A percentile compares a stretch with the other conserved stretches of the same genome.
Evolutionary conservation across 176 grass and related monocot species (phyloP).

Genomic region (Oryza longistaminata): DNA sequence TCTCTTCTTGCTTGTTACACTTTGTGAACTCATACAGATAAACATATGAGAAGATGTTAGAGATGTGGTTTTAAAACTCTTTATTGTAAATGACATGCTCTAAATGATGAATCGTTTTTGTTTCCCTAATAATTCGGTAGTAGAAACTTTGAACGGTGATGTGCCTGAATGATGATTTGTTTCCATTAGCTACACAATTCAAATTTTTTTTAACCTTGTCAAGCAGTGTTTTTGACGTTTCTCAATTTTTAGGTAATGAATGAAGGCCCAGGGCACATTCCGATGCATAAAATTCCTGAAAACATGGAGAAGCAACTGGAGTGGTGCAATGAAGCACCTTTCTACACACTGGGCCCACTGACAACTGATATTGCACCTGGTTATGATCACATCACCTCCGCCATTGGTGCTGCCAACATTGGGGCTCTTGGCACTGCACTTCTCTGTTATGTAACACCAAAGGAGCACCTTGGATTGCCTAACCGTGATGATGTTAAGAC

Average conservation of each 20-base stretch:
- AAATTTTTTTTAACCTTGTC: background rate
- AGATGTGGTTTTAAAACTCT: background rate
- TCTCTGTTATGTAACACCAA: conserved; percentile 97
- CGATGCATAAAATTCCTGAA: conserved; percentile 97
- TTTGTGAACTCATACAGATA: background rate
- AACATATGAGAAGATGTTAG: background rate
- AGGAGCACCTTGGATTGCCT: conserved; percentile 97
- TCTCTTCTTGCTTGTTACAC: background rate
- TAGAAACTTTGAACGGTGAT: conserved; percentile 23
- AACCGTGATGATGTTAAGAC: conserved; percentile 95
- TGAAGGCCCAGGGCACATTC: conserved; percentile 94
- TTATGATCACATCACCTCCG: conserved; percentile 99
- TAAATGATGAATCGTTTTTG: background rate
- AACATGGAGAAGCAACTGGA: conserved; percentile 97
- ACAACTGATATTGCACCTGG: conserved; percentile 98
- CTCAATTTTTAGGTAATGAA: conserved; percentile 80
- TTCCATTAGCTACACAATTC: background rate
- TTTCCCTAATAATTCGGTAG: background rate
- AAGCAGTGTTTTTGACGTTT: conserved; percentile 27
- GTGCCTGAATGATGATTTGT: conserved; percentile 3
- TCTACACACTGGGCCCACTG: conserved; percentile 92
- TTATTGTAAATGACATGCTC: background rate
- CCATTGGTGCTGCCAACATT: conserved; percentile 97
- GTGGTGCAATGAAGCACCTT: conserved; percentile 98
- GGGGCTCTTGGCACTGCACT: conserved; percentile 93